These are phyloP conservation scores for Talaromyces pinophilus DNA, from an alignment of 2,329 filamentous ascomycete genomes.

Conservation along the genomic window DNA sequence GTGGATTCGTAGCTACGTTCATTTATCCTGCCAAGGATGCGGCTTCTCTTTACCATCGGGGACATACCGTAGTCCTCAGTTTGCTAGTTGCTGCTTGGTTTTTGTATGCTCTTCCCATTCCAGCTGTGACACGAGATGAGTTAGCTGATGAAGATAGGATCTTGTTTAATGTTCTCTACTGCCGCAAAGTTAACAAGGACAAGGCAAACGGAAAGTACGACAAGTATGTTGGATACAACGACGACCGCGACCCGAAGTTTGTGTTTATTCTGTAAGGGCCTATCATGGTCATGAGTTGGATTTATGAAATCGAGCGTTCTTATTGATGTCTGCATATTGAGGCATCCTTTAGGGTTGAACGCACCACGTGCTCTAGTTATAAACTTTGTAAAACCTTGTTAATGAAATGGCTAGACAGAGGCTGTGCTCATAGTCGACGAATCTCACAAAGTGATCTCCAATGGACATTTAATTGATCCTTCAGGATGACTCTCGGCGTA, in stretches of 20 bases:
- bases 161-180: conserved; percentile 62
- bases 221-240: conserved; percentile 57
- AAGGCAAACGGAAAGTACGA: conserved; percentile 63
- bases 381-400: not conserved
- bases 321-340: not conserved
- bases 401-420: not conserved
- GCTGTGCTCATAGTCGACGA: not conserved
- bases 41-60: conserved; percentile 58
- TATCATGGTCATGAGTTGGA: not conserved
- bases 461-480: not conserved
- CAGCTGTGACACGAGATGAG: not conserved
- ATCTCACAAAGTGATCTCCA: not conserved
- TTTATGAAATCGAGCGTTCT: not conserved
- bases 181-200: conserved; percentile 63
- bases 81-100: conserved; percentile 65
- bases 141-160: conserved; percentile 47
- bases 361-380: not conserved
- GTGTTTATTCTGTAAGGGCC: conserved; percentile 58
- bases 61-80: conserved; percentile 63
- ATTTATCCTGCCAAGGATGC: conserved; percentile 60
- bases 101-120: conserved; percentile 51
- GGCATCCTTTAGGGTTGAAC: not conserved
- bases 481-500: not conserved
- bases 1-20: conserved; percentile 67
- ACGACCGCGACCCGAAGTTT: conserved; percentile 66